A percentile compares a stretch with the other conserved stretches of the same genome.
Evolutionary conservation across 192 early-diverging fungal species (phyloP).

Genomic region (Entophlyctis helioformis): DNA sequence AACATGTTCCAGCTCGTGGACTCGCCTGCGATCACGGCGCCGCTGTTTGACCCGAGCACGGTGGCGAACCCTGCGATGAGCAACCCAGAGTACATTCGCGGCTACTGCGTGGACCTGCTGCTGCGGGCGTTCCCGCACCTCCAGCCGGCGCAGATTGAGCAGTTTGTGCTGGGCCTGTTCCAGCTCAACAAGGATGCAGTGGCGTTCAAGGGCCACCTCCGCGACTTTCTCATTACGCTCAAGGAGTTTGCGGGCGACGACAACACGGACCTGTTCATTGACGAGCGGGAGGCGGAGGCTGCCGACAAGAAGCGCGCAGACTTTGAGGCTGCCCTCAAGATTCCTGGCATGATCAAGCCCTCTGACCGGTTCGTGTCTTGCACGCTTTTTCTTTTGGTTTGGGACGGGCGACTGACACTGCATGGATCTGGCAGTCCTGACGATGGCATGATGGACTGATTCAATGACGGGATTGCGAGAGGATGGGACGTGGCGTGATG

Average conservation of each 20-base stretch:
- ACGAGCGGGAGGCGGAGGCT: constrained; percentile 79
- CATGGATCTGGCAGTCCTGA: constrained; percentile 15
- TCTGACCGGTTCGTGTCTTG: constrained; percentile 19
- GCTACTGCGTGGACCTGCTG: constrained; percentile 75
- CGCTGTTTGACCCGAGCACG: constrained; percentile 68
- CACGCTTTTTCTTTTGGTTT: too few species aligned
- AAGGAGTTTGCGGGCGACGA: constrained; percentile 30
- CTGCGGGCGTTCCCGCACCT: constrained; percentile 86
- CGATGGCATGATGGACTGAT: constrained; percentile 35
- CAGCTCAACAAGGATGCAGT: constrained; percentile 68
- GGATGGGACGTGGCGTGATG: too few species aligned
- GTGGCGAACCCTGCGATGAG: constrained; percentile 62
- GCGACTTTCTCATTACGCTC: constrained; percentile 76
- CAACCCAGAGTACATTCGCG: constrained; percentile 70
- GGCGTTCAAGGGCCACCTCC: constrained; percentile 80
- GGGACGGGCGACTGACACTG: too few species aligned
- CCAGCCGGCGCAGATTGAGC: constrained; percentile 68
- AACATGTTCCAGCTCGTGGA: constrained; percentile 84
- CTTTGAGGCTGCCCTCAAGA: constrained; percentile 64
- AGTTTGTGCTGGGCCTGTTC: constrained; percentile 81
- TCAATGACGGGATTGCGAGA: too few species aligned
- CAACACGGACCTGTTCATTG: constrained; percentile 65
- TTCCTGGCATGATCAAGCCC: constrained; percentile 97
- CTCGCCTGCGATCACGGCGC: constrained; percentile 58
- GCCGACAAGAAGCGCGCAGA: constrained; percentile 68